These are phyloP conservation scores for Salvia splendens DNA, from an alignment of 257 asterid genomes.

Conservation along the genomic window DNA sequence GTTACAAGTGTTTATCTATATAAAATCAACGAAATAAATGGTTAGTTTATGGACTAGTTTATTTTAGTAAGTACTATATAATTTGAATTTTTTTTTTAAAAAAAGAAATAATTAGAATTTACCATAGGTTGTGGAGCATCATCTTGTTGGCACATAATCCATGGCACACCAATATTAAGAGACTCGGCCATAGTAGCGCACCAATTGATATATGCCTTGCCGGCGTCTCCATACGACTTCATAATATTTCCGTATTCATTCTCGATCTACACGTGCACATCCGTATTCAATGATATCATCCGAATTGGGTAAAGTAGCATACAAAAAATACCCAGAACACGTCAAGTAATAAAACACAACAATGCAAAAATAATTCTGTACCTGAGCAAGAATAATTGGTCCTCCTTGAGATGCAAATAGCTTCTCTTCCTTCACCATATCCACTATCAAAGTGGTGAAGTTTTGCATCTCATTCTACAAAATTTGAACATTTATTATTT, in stretches of 20 bases:
- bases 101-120: neutral
- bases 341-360: too few relatives aligned
- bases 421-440: conserved; percentile 65
- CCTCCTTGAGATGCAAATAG: conserved; percentile 92
- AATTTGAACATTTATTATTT: too few relatives aligned
- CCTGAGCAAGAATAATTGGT: conserved; percentile 81
- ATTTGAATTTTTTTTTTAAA: too few relatives aligned
- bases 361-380: too few relatives aligned
- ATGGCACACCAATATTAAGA: conserved; percentile 67
- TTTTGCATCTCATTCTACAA: conserved; percentile 74
- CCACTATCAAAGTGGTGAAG: conserved; percentile 61
- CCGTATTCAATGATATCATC: too few relatives aligned
- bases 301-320: too few relatives aligned
- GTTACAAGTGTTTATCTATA: conserved; percentile 70
- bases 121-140: conserved; percentile 77
- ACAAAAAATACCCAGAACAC: too few relatives aligned
- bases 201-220: conserved; percentile 66
- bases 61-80: too few relatives aligned
- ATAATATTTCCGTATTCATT: conserved; percentile 76
- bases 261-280: conserved; percentile 47
- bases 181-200: conserved; percentile 65
- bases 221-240: conserved; percentile 63
- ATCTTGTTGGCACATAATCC: conserved; percentile 82
- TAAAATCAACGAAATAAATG: too few relatives aligned
- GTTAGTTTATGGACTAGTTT: too few relatives aligned